phyloP scores from a whole-genome alignment of 441 rosid genomes.

The Populus tomentosa region DNA sequence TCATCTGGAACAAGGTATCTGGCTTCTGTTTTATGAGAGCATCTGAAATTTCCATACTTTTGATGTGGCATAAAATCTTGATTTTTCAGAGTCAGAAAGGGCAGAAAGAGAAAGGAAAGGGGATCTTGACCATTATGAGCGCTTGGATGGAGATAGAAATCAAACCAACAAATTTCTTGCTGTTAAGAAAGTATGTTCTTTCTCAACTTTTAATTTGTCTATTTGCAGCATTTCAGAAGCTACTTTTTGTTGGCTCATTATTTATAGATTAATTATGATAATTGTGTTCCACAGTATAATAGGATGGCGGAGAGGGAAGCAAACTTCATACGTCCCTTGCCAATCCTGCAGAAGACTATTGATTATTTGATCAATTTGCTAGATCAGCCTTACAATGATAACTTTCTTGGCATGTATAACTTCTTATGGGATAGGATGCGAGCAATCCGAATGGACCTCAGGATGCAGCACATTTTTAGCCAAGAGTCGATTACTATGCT shows the following conservation, averaged over 20 bases:
- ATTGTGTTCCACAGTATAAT: conserved; percentile 52
- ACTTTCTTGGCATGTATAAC: conserved; percentile 83
- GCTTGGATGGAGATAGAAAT: conserved; percentile 91
- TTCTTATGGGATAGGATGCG: conserved; percentile 99
- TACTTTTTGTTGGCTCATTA: background rate
- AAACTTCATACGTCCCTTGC: conserved; percentile 84
- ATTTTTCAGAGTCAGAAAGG: conserved; percentile 77
- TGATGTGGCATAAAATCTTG: conserved; percentile 19
- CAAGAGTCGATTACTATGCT: conserved; percentile 76
- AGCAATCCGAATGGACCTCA: conserved; percentile 90
- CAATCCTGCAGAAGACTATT: conserved; percentile 74
- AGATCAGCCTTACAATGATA: conserved; percentile 73
- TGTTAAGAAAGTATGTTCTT: conserved; percentile 66
- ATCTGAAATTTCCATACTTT: conserved; percentile 13
- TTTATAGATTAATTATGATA: conserved; percentile 6
- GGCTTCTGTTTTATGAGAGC: conserved; percentile 16
- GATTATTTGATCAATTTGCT: conserved; percentile 79
- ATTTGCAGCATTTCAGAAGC: conserved; percentile 10
- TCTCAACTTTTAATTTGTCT: background rate
- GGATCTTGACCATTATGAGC: conserved; percentile 94
- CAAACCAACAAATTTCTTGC: conserved; percentile 83
- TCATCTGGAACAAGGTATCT: conserved; percentile 9
- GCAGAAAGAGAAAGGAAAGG: conserved; percentile 97
- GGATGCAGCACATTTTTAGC: conserved; percentile 97
- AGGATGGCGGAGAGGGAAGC: conserved; percentile 98